Evolutionary conservation across 2,329 filamentous ascomycete species (phyloP).

Genomic region (Penicillium sp.): DNA sequence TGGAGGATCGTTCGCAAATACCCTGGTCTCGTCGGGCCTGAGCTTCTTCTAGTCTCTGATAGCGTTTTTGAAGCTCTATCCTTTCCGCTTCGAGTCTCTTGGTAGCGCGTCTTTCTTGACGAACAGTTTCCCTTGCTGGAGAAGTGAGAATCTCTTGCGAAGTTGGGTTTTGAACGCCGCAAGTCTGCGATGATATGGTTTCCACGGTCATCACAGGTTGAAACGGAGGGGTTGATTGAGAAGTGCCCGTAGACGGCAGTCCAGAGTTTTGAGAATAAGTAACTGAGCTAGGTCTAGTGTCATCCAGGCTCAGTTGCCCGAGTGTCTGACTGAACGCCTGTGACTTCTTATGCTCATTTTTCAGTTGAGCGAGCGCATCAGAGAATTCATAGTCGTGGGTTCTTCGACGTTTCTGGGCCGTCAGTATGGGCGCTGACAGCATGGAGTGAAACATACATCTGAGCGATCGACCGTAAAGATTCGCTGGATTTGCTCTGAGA

Average conservation of each 20-base stretch:
- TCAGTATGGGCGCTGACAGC: background rate
- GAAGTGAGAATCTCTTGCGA: slow-evolving; percentile 15
- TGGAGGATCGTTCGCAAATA: slow-evolving; percentile 23
- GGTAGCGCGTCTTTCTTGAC: slow-evolving; percentile 32
- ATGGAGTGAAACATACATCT: slow-evolving; percentile 5
- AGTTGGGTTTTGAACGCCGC: slow-evolving; percentile 3
- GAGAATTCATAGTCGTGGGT: background rate
- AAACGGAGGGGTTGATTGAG: slow-evolving; percentile 17
- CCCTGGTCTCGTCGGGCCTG: slow-evolving; percentile 18
- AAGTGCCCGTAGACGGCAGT: slow-evolving; percentile 14
- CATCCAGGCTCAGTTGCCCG: slow-evolving; percentile 7
- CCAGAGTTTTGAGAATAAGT: slow-evolving; percentile 16
- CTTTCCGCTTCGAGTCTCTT: slow-evolving; percentile 34
- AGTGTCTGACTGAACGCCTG: slow-evolving; percentile 3
- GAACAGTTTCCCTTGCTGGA: slow-evolving; percentile 19
- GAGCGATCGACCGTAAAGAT: slow-evolving; percentile 17
- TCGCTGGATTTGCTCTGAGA: slow-evolving; percentile 22
- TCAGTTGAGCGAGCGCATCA: background rate
- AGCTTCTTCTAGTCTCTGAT: slow-evolving; percentile 19
- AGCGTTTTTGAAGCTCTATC: slow-evolving; percentile 29
- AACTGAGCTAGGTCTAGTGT: slow-evolving; percentile 14
- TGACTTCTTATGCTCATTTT: background rate
- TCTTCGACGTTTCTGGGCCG: slow-evolving; percentile 10
- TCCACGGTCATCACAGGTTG: slow-evolving; percentile 4
- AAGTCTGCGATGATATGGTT: slow-evolving; percentile 4